Base-by-base conservation (phyloP, 1,139 yeast species). In the Kazachstania sp. region DNA sequence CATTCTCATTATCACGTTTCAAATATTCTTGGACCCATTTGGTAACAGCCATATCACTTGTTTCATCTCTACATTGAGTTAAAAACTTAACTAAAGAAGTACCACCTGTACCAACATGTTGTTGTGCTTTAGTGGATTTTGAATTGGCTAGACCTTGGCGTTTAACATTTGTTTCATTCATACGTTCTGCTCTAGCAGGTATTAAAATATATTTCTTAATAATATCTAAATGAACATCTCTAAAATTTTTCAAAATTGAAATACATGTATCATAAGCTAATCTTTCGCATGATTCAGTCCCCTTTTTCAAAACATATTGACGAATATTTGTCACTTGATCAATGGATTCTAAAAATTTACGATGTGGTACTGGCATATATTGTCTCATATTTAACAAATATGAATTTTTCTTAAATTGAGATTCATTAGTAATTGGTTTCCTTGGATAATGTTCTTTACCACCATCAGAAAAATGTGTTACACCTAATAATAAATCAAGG, bases 11-110 rank as follows among this genome's bases (percentile, higher is more conserved):
- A 18, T 23, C 40, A n/a, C 39, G 26, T 9, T 38, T 26, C 16
- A 44, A 40, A 30, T 31, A 39, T 2, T 39, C 31, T 30, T 39
- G 15, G n/a, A 44, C 43, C 46, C 46, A 44, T 26, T 35, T 35
- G 3, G 46, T 39, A 4, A 44, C 28, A 6, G 39, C 46, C 43
- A 39, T 44, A 16, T 39, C 37, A 36, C 40, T 39, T 1, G 95
- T 90, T 65, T 90, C 97, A 67, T 90, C 97, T 64, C 97, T 79
- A 55, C 96, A 90, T 66, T 90, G 97, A 65, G 88, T 88, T 61
- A 90, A 75, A 69, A 90, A 90, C 30, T 96, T 96, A 51, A 90
- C 77, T 57, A 90, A 73, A 0, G 95, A 82, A 0, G 97, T 90
- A 39, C 97, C 97, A 16, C 97, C 97, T 1, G 97, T 90, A 9